Evolutionary conservation across 371 early-diverging fungal genomes (phyloP).

Genomic region (Syncephalis plumigaleata): DNA sequence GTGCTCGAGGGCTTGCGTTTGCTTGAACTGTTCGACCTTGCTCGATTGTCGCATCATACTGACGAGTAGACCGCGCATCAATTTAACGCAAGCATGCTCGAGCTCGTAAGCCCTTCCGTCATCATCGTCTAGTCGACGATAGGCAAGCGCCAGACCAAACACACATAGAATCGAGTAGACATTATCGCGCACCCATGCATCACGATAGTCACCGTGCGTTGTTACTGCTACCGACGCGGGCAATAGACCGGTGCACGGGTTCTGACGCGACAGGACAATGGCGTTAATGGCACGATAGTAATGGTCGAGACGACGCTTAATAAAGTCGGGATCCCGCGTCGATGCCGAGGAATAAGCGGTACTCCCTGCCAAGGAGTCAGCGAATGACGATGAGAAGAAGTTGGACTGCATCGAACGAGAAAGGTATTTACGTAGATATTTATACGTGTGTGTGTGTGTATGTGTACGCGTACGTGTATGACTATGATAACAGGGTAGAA

Average conservation of each 20-base stretch:
- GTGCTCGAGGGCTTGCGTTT: slow-evolving; percentile 47
- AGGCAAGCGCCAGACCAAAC: slow-evolving; percentile 72
- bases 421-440: too few species aligned
- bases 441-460: slow-evolving; percentile 8
- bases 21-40: slow-evolving; percentile 71
- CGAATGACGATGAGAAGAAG: too few species aligned
- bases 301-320: slow-evolving; percentile 19
- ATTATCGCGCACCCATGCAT: slow-evolving; percentile 89
- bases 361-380: slow-evolving; percentile 3
- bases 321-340: too few species aligned
- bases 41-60: slow-evolving; percentile 75
- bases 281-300: slow-evolving; percentile 56
- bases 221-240: slow-evolving; percentile 83
- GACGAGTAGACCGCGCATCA: slow-evolving; percentile 69
- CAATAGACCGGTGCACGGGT: slow-evolving; percentile 73
- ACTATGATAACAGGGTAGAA: too few species aligned
- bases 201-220: slow-evolving; percentile 64
- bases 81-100: slow-evolving; percentile 68
- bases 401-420: too few species aligned
- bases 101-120: slow-evolving; percentile 68
- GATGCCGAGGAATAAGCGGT: too few species aligned
- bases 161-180: slow-evolving; percentile 84
- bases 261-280: slow-evolving; percentile 61
- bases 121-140: slow-evolving; percentile 66
- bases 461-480: too few species aligned